These are phyloP conservation scores for Stagonosporopsis vannaccii DNA, from an alignment of 2,329 filamentous ascomycete species.

Conservation along the genomic window DNA sequence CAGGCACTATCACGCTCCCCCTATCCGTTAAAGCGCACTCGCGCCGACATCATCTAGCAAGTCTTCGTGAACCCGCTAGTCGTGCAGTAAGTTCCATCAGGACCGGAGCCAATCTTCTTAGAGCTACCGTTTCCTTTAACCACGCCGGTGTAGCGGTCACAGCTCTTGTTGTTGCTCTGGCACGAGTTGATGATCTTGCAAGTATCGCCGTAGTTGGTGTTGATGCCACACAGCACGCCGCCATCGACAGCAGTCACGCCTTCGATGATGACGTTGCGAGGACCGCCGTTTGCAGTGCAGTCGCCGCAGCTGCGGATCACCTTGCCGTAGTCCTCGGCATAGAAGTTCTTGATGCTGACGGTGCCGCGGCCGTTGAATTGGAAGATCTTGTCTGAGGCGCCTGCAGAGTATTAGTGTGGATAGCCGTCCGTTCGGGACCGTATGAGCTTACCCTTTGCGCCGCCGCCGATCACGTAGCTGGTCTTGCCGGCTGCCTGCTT, in stretches of 20 bases:
- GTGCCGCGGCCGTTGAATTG: conserved; percentile 36
- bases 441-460: conserved; percentile 15
- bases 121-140: conserved; percentile 20
- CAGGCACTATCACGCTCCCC: neutral
- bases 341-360: conserved; percentile 31
- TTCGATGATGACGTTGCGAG: conserved; percentile 51
- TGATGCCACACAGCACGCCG: conserved; percentile 46
- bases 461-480: conserved; percentile 29
- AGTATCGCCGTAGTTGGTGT: conserved; percentile 52
- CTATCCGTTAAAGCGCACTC: neutral
- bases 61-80: conserved; percentile 8
- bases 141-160: conserved; percentile 23
- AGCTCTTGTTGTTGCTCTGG: conserved; percentile 19
- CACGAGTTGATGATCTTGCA: conserved; percentile 25
- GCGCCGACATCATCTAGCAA: neutral
- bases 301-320: conserved; percentile 23
- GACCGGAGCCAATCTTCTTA: conserved; percentile 21
- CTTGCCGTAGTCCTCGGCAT: conserved; percentile 31
- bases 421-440: accelerated
- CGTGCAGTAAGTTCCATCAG: conserved; percentile 21
- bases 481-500: conserved; percentile 17
- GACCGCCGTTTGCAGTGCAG: conserved; percentile 51
- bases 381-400: conserved; percentile 32
- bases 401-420: neutral
- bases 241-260: conserved; percentile 35